phyloP scores from a whole-genome alignment of 2,329 filamentous ascomycete genomes.

The Talaromyces piceae region DNA sequence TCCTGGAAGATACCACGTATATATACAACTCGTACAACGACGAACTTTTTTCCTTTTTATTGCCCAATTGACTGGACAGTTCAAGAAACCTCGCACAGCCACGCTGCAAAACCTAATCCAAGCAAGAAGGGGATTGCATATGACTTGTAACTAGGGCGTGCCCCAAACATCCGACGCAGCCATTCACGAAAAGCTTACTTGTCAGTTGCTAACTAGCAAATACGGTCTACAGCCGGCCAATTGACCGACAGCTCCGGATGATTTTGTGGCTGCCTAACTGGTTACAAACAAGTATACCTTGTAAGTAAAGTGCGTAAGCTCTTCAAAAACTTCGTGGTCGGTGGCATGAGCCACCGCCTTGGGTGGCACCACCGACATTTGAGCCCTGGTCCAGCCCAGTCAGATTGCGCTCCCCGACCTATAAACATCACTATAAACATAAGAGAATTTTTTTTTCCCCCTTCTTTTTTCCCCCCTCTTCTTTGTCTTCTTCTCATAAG shows the following conservation, averaged over 20 bases:
- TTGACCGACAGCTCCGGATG: too few species aligned
- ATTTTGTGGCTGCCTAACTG: neutral
- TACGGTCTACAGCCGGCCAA: too few species aligned
- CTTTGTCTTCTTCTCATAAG: neutral
- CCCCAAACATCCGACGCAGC: neutral
- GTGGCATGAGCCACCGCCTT: neutral
- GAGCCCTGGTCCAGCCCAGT: neutral
- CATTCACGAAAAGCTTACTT: neutral
- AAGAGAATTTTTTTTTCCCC: too few species aligned
- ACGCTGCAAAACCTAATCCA: neutral
- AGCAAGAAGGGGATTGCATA: neutral
- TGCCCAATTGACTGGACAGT: neutral
- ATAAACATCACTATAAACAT: too few species aligned
- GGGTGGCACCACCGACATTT: neutral
- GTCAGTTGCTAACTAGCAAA: too few species aligned
- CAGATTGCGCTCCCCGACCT: too few species aligned
- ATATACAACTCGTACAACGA: conserved; percentile 1
- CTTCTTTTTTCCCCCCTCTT: too few species aligned
- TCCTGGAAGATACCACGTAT: conserved; percentile 11
- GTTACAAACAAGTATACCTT: neutral
- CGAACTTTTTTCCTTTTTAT: neutral
- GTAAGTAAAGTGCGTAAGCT: neutral
- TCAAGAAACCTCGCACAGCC: neutral
- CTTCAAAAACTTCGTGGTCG: neutral
- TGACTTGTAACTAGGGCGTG: too few species aligned